Evolutionary conservation across 805 yeast species (phyloP).

Genomic region (Brettanomyces sp.): DNA sequence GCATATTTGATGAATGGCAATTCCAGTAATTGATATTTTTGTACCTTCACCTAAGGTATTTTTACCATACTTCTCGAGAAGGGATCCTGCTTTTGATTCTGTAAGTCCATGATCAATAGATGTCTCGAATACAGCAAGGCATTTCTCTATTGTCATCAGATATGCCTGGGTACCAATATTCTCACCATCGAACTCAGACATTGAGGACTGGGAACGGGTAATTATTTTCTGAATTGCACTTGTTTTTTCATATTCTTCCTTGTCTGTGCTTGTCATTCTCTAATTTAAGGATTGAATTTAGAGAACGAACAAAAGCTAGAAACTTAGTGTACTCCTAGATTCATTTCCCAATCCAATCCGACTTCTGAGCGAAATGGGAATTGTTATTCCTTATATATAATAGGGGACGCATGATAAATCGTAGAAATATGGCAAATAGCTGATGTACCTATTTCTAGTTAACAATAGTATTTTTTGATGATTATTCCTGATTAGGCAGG

Average conservation of each 20-base stretch:
- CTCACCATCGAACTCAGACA: background rate
- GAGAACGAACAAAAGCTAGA: too few species aligned
- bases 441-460: too few species aligned
- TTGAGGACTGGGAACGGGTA: conserved; percentile 2
- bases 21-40: conserved; percentile 42
- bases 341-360: too few species aligned
- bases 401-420: too few species aligned
- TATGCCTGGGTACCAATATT: conserved; percentile 13
- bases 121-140: conserved; percentile 22
- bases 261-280: too few species aligned
- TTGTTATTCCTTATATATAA: too few species aligned
- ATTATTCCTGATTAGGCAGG: too few species aligned
- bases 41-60: conserved; percentile 55
- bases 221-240: conserved; percentile 4
- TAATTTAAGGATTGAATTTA: too few species aligned
- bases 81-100: conserved; percentile 20
- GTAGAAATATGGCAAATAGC: too few species aligned
- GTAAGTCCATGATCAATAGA: conserved; percentile 40
- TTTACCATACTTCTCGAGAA: conserved; percentile 36
- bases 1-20: conserved; percentile 56
- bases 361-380: too few species aligned
- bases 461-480: too few species aligned
- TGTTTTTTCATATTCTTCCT: conserved; percentile 5
- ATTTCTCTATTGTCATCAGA: conserved; percentile 12
- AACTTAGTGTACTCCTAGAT: too few species aligned